phyloP scores from a whole-genome alignment of 805 yeast genomes.

The Pichia membranifaciens region DNA sequence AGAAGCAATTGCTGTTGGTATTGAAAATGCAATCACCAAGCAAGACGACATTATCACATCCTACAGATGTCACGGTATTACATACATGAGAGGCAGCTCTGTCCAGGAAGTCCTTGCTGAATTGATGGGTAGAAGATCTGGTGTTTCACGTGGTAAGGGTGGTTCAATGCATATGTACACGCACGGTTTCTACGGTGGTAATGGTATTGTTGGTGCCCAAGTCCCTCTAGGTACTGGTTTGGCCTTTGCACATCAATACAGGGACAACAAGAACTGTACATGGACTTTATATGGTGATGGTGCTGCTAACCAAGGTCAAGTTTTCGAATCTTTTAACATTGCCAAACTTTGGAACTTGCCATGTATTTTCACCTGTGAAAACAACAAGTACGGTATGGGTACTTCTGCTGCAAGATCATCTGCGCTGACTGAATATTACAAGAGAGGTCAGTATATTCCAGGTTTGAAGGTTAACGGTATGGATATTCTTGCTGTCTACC shows the following conservation, averaged over 20 bases:
- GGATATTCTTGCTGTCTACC: constrained; percentile 94
- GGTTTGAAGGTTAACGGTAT: constrained; percentile 98
- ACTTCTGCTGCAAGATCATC: constrained; percentile 96
- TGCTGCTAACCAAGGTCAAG: constrained; percentile 99
- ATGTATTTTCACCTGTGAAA: constrained; percentile 91
- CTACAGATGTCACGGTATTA: constrained; percentile 98
- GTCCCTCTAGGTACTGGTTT: constrained; percentile 97
- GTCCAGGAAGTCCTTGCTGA: constrained; percentile 90
- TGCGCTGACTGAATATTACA: constrained; percentile 93
- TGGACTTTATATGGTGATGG: constrained; percentile 97
- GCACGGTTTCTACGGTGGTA: constrained; percentile 95
- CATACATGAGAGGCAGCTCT: constrained; percentile 92
- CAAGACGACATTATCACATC: constrained; percentile 91
- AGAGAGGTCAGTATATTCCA: constrained; percentile 99
- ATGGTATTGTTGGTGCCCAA: constrained; percentile 99
- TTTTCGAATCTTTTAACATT: constrained; percentile 96
- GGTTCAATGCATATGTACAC: constrained; percentile 99
- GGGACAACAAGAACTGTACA: constrained; percentile 68
- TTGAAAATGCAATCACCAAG: constrained; percentile 85
- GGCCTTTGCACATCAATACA: constrained; percentile 97
- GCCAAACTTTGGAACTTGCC: constrained; percentile 98
- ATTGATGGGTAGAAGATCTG: constrained; percentile 92
- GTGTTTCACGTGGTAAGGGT: constrained; percentile 97
- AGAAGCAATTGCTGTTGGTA: constrained; percentile 98
- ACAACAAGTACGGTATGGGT: constrained; percentile 99